Base-by-base conservation (phyloP, 148 eudicot genomes). In the Rhododendron ferrugineum region DNA sequence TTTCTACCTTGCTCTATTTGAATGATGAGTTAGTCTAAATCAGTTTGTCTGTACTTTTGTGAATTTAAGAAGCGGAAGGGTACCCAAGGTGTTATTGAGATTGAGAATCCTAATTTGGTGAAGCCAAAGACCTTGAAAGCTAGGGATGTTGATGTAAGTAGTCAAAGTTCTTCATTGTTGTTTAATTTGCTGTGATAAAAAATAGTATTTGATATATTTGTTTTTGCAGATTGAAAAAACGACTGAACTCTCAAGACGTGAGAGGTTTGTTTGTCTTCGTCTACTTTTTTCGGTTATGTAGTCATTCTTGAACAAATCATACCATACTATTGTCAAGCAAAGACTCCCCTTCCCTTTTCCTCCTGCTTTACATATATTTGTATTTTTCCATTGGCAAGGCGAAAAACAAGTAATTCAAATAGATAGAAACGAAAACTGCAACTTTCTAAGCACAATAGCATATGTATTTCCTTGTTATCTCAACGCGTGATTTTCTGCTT, bases 241-340 rank as follows among this genome's bases (percentile, higher is more conserved):
- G 14, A 87, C 93, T 64, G 99, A 94, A 86, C 98, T 96, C 85
- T 93, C 99, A 84, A 90, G 99, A 82, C 98, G 99, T 88, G 98
- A 96, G 90, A 94, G 99, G 99, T 95, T 85, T 82, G 93, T 89
- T 22, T 58, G 76, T 66, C 66, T 46, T 88, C 84, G 30, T 50
- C n/a, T 20, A 11, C 30, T 32, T 11, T 6, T 23, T 36, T 30
- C 13, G 1, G 5, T 49, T 70, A 11, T 46, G 30, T 10, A 28
- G 11, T 62, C 10, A 37, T 58, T 56, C 30, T 15, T 18, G 36
- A 50, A 30, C 5, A 46, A 70, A 78, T n/a, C 18, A 5, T 36
- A 26, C 30, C 16, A 5, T 34, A 47, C 30, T 5, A 47, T 78
- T 5, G 28, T 26, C 56, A 22, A 4, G 66, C 22, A 52, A 20